Conservation (phyloP, 768 basidiomycete species). For the Suillus subluteus region DNA sequence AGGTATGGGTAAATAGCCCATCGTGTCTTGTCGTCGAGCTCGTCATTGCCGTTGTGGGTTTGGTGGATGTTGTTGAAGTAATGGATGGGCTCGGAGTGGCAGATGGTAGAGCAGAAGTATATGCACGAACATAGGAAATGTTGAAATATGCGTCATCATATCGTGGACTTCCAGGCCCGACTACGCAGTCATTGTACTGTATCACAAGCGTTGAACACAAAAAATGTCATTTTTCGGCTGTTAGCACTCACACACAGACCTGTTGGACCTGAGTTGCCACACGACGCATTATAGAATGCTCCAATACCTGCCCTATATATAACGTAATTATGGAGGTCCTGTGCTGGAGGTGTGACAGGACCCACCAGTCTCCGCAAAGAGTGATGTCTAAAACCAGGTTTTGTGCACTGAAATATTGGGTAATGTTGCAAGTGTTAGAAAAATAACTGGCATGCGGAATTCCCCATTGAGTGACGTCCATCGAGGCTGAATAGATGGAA, state of each 20-base stretch:
- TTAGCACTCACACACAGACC: slow-evolving; percentile 44
- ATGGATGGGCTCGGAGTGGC: slow-evolving; percentile 14
- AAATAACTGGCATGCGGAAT: slow-evolving; percentile 47
- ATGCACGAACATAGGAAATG: slow-evolving; percentile 66
- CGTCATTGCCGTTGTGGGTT: not conserved
- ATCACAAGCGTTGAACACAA: not conserved
- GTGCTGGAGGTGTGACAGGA: not conserved
- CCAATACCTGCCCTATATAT: slow-evolving; percentile 52
- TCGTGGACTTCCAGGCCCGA: slow-evolving; percentile 55
- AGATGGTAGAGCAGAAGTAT: slow-evolving; percentile 36
- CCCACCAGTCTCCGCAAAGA: slow-evolving; percentile 54
- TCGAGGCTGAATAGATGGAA: slow-evolving; percentile 37
- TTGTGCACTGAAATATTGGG: slow-evolving; percentile 49
- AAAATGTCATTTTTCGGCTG: not conserved
- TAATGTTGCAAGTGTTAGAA: slow-evolving; percentile 47
- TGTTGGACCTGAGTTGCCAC: slow-evolving; percentile 40
- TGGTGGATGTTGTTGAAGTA: not conserved
- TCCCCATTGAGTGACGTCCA: slow-evolving; percentile 48
- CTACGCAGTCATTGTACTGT: slow-evolving; percentile 58
- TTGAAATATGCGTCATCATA: slow-evolving; percentile 70
- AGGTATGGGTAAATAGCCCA: not conserved
- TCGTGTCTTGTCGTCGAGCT: not conserved
- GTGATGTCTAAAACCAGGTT: slow-evolving; percentile 57
- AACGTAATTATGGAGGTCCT: slow-evolving; percentile 2
- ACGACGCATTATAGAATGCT: slow-evolving; percentile 45